Base-by-base conservation (phyloP, 2,329 filamentous ascomycete genomes). In the Aciculosporium take region DNA sequence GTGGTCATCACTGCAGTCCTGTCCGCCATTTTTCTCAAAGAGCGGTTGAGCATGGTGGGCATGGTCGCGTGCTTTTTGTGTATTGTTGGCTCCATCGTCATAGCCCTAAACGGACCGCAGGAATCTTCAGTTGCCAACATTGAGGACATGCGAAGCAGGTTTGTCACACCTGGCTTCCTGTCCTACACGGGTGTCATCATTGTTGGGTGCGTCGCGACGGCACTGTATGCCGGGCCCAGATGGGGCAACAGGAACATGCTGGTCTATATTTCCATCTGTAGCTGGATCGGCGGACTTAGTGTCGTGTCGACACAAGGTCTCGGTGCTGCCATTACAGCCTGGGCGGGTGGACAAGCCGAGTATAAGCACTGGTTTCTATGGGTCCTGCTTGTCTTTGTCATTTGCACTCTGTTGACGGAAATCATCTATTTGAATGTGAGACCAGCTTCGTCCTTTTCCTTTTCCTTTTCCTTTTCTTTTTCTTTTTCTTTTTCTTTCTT, bases 291-390 rank as follows among this genome's bases (percentile, higher is more conserved):
- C 48, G 91, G 88, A 1, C 67, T 96, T 55, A 95, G 87, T 62
- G 91, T 96, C 7, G 91, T 96, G 41, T 83, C 86, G 13, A 96
- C 88, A 3, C 89, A 96, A 62, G 91, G 91, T 15, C 65, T 98
- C 33, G 91, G 91, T 40, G 79, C 89, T 41, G 89, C 89, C 15
- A 88, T 98, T 48, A 74, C 95, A 42, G 84, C 89, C 0, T 87
- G 94, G 65, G 81, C 81, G 45, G 72, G 74, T 15, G 91, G 89
- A 13, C 76, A 78, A 38, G 72, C 80, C 2, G 88, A 98, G 68
- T 96, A 94, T 63, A 94, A 95, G 59, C 78, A 96, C 58, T 96
- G 89, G 89, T 98, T 98, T 56, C 65, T 94, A 30, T 98, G 94
- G 62, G 80, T 96, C 5, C 65, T 96, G 25, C 66, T 96, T 42